Evolutionary conservation across 768 basidiomycete genomes (phyloP).

Genomic region (Russula sp.): DNA sequence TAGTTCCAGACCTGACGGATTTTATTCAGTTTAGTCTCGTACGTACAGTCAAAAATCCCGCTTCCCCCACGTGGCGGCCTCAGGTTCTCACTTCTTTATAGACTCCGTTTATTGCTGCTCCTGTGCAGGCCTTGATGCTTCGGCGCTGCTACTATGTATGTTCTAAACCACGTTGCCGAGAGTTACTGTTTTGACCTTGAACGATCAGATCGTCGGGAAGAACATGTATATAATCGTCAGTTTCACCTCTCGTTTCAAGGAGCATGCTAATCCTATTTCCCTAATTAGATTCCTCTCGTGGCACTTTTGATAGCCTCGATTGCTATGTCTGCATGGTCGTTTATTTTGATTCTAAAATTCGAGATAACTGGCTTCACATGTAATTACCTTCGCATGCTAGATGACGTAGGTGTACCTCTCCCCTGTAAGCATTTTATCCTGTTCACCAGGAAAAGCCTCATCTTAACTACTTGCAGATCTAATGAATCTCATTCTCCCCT

Average conservation of each 20-base stretch:
- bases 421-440: slow-evolving; percentile 1
- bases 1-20: background rate
- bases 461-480: background rate
- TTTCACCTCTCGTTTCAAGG: background rate
- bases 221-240: slow-evolving; percentile 2
- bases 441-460: background rate
- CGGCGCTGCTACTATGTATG: slow-evolving; percentile 14
- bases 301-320: background rate
- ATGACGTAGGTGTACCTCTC: background rate
- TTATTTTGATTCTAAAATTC: background rate
- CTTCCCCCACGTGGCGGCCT: background rate
- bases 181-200: background rate
- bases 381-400: background rate
- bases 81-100: background rate
- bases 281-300: slow-evolving; percentile 1
- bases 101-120: background rate
- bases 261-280: background rate
- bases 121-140: slow-evolving; percentile 11
- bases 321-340: background rate
- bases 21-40: background rate
- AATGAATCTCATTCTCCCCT: slow-evolving; percentile 5
- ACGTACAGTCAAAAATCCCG: background rate
- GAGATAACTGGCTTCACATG: too few relatives aligned
- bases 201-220: background rate
- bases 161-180: background rate